Evolutionary conservation across 225 moss, liverwort and hornwort species (phyloP), one percentile per base, ranked within the genome.

Genomic region (Marchantia polymorpha): DNA sequence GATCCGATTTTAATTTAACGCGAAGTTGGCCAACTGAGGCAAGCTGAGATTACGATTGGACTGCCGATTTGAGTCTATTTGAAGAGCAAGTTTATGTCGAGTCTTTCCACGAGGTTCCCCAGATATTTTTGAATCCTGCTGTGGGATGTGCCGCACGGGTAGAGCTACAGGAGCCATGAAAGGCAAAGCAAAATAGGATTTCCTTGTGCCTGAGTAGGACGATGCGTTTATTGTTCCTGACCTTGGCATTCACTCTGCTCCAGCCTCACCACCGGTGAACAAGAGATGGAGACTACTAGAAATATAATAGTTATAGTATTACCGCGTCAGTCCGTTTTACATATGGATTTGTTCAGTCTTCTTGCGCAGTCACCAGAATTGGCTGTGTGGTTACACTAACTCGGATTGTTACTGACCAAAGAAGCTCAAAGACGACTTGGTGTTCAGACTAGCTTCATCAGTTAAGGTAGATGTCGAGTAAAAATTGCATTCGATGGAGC

Each of bases 31-130:
- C n/a, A n/a, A n/a, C n/a, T n/a, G n/a, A n/a, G n/a, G n/a, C n/a
- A n/a, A n/a, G n/a, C n/a, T n/a, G 92, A 23, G 93, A 92, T 54
- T 91, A 86, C 56, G 97, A 97, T 69, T 97, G 96, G 96, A 92
- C 93, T 72, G 91, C 92, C 27, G 94, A 92, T 79, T 77, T 94
- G 75, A 94, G 94, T 75, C 83, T 97, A 54, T 93, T 94, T 13
- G 97, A 97, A 53, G 97, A 97, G 83, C 94, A 94, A 59, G 87
- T 91, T 39, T 93, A 92, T 75, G 92, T 81, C 0, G 94, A 97
- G 39, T 89, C 89, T 15, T 82, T 92, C 72, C 94, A 93, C 30
- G 91, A 91, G 82, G 97, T 97, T 9, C 97, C 97, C 30, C 92
- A 91, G 71, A 85, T 97, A 91, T 82, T 83, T 26, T 77, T 85